Conservation (phyloP, 768 basidiomycete genomes). For the Suillus tomentosus region DNA sequence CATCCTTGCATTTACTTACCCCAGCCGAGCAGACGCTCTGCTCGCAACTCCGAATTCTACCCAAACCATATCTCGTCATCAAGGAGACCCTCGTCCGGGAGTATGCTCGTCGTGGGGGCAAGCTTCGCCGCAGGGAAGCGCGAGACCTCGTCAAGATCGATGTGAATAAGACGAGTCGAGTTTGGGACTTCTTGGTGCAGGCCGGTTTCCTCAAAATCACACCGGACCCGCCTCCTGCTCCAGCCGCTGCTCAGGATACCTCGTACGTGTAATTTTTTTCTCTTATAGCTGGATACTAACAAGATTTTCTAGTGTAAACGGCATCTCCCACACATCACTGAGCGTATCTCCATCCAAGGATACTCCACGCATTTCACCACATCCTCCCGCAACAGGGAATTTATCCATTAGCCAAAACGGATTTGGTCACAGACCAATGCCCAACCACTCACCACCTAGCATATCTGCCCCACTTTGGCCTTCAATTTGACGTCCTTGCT, state of each 20-base stretch:
- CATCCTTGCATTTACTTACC: conserved; percentile 87
- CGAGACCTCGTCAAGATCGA: conserved; percentile 91
- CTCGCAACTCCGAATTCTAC: conserved; percentile 85
- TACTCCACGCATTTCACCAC: conserved; percentile 19
- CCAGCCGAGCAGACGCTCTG: conserved; percentile 87
- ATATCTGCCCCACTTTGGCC: conserved; percentile 26
- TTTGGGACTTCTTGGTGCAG: conserved; percentile 92
- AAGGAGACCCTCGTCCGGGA: conserved; percentile 95
- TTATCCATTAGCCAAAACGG: conserved; percentile 23
- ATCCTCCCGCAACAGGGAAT: conserved; percentile 18
- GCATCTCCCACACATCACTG: conserved; percentile 20
- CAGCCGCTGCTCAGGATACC: conserved; percentile 34
- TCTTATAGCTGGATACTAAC: not conserved
- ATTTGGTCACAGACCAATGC: conserved; percentile 18
- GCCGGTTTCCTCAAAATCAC: conserved; percentile 79
- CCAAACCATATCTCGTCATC: conserved; percentile 93
- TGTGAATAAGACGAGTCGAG: conserved; percentile 87
- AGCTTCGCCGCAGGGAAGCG: conserved; percentile 85
- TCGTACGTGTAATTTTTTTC: conserved; percentile 33
- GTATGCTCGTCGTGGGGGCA: conserved; percentile 86
- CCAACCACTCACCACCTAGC: conserved; percentile 25
- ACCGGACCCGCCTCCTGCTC: conserved; percentile 44
- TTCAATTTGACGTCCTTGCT: conserved; percentile 15
- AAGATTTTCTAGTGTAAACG: conserved; percentile 9
- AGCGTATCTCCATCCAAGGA: conserved; percentile 32